A percentile compares a stretch with the other conserved stretches of the same genome.
These are phyloP conservation scores for Globisporangium cederbergense DNA, from an alignment of 352 stramenopile species.

Conservation along the genomic window DNA sequence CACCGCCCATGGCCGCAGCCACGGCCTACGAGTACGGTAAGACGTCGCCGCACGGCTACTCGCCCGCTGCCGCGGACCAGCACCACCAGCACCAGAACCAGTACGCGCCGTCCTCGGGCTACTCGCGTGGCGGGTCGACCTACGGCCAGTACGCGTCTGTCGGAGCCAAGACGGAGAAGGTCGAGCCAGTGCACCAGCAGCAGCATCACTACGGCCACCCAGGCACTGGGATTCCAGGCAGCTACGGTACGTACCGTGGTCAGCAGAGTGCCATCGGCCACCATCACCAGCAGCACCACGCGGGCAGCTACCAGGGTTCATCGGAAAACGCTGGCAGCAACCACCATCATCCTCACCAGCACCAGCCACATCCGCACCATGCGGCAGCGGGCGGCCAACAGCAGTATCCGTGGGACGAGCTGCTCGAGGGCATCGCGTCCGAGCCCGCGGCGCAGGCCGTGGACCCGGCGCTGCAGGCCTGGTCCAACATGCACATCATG, in stretches of 20 bases:
- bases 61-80: conserved; percentile 2
- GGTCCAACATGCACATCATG: conserved; percentile 75
- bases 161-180: conserved; percentile 13
- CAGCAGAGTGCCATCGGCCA: conserved; percentile 11
- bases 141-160: conserved; percentile 13
- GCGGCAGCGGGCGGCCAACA: neutral
- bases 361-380: neutral
- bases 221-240: neutral
- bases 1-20: conserved; percentile 15
- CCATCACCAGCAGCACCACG: conserved; percentile 3
- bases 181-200: conserved; percentile 11
- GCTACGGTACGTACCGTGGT: conserved; percentile 4
- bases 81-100: conserved; percentile 16
- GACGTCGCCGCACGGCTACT: conserved; percentile 19
- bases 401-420: conserved; percentile 57
- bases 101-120: conserved; percentile 2
- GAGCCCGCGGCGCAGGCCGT: conserved; percentile 35
- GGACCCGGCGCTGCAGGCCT: conserved; percentile 58
- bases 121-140: conserved; percentile 1
- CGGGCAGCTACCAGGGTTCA: conserved; percentile 14
- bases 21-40: conserved; percentile 22
- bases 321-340: conserved; percentile 8
- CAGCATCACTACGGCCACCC: conserved; percentile 3
- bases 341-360: conserved; percentile 7
- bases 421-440: conserved; percentile 67